Percentiles rank a stretch among this genome's conserved stretches.
phyloP scores from a whole-genome alignment of 768 basidiomycete species.

The Lactifluus pinguis region DNA sequence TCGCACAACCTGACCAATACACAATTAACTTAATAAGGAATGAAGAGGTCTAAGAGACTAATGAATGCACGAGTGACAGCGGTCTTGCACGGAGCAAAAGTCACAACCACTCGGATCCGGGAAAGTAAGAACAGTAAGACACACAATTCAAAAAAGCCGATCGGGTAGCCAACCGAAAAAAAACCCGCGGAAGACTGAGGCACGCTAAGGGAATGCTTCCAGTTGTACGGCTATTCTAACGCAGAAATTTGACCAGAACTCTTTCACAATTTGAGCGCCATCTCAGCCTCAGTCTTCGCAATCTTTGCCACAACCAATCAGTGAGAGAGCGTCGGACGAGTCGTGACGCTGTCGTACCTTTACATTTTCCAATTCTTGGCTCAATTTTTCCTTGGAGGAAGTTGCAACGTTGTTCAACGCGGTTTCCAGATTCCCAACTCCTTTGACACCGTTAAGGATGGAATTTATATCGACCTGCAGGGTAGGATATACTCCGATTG shows the following conservation, averaged over 20 bases:
- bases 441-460: background rate
- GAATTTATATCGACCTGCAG: background rate
- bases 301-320: background rate
- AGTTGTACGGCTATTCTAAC: background rate
- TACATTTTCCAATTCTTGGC: background rate
- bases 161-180: background rate
- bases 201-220: background rate
- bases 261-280: background rate
- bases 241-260: background rate
- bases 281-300: background rate
- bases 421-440: slow-evolving; percentile 3
- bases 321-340: background rate
- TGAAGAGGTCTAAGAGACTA: too few relatives aligned
- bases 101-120: background rate
- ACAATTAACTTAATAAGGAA: background rate
- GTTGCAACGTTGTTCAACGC: slow-evolving; percentile 2
- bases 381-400: background rate
- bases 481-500: background rate
- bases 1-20: too few relatives aligned
- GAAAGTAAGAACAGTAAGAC: background rate
- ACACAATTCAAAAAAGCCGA: background rate
- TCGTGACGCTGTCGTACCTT: background rate
- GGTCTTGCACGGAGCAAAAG: background rate
- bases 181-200: background rate
- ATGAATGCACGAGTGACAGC: background rate